A percentile compares a stretch with the other conserved stretches of the same genome.
Conservation (phyloP, 2,329 filamentous ascomycete species). For the Cordyceps fumosorosea region DNA sequence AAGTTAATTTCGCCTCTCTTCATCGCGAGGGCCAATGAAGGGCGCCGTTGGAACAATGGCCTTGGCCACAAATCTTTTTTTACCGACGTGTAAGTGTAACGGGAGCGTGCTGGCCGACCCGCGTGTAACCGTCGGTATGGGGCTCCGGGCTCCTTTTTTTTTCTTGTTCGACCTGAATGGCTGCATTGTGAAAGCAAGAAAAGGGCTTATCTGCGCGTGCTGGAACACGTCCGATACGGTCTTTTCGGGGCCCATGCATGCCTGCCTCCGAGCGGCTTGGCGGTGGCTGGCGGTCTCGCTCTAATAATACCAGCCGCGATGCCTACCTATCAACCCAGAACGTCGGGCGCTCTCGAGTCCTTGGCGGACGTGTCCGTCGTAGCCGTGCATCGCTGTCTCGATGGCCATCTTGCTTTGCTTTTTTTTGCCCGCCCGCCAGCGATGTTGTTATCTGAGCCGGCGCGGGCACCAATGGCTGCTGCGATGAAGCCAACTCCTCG, state of each 20-base stretch:
- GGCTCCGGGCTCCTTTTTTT: not conserved
- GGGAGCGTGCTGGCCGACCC: not conserved
- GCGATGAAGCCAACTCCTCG: too few species aligned
- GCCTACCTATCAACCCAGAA: too few species aligned
- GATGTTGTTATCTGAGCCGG: not conserved
- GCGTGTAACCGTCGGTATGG: conserved; percentile 12
- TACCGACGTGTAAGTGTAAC: too few species aligned
- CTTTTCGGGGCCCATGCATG: not conserved
- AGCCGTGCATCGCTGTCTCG: not conserved
- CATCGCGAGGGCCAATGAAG: not conserved
- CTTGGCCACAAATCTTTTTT: too few species aligned
- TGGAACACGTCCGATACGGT: conserved; percentile 11
- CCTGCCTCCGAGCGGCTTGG: not conserved
- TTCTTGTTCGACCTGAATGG: too few species aligned
- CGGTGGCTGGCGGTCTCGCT: conserved; percentile 4
- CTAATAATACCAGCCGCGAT: not conserved
- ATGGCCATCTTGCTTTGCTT: not conserved
- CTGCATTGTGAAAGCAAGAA: not conserved
- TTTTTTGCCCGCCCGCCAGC: not conserved
- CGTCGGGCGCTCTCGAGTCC: not conserved
- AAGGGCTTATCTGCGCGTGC: not conserved
- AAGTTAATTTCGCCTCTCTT: not conserved
- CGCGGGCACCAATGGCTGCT: too few species aligned
- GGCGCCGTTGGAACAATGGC: not conserved
- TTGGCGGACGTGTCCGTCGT: not conserved